phyloP scores from a whole-genome alignment of 2,329 filamentous ascomycete species.

The Lasiodiplodia sp. region DNA sequence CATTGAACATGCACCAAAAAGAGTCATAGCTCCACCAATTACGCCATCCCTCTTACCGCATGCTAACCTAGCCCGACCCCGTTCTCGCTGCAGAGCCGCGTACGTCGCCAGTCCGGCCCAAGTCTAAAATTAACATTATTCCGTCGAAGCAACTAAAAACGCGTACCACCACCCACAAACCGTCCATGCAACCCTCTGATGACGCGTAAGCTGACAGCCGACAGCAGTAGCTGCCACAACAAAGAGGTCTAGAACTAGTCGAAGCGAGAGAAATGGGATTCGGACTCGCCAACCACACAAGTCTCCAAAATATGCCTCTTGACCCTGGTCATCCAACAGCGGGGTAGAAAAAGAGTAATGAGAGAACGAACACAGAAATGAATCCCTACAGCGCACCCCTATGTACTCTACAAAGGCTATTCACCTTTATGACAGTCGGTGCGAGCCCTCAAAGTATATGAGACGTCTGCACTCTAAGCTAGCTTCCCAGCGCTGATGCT shows the following conservation, averaged over 20 bases:
- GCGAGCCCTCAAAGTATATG: not conserved
- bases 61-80: not conserved
- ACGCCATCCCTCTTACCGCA: not conserved
- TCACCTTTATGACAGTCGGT: not conserved
- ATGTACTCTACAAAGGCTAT: conserved; percentile 11
- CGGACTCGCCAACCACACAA: not conserved
- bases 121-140: not conserved
- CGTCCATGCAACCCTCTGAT: not conserved
- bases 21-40: not conserved
- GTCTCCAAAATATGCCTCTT: conserved; percentile 4
- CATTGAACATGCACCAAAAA: not conserved
- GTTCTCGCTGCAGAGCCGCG: conserved; percentile 10
- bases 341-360: not conserved
- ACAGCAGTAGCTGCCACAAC: not conserved
- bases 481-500: not conserved
- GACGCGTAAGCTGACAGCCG: conserved; percentile 11
- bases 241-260: not conserved
- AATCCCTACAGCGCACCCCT: conserved; percentile 9
- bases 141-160: not conserved
- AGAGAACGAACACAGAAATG: not conserved
- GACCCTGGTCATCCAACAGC: conserved; percentile 4
- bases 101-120: not conserved
- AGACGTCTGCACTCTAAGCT: not conserved
- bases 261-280: not conserved
- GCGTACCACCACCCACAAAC: conserved; percentile 1